phyloP scores from a whole-genome alignment of 495 filamentous ascomycete genomes.

The Penicillium flavigenum region DNA sequence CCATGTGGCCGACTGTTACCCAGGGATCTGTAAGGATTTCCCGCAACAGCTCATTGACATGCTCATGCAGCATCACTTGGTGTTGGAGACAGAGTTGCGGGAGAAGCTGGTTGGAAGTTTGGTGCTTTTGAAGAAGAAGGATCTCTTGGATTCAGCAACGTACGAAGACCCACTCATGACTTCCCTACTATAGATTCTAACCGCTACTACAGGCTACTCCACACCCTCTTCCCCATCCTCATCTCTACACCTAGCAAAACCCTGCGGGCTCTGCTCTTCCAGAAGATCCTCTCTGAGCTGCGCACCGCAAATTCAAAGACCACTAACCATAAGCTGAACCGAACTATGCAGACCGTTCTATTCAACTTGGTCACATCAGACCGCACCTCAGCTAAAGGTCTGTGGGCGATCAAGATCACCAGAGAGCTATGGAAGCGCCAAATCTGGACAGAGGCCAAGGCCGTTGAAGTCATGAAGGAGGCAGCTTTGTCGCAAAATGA shows the following conservation, averaged over 20 bases:
- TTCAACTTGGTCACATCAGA: slow-evolving; percentile 89
- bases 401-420: slow-evolving; percentile 93
- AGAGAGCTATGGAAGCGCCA: slow-evolving; percentile 85
- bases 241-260: slow-evolving; percentile 83
- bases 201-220: slow-evolving; percentile 56
- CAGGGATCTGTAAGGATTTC: slow-evolving; percentile 71
- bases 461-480: slow-evolving; percentile 94
- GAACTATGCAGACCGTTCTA: slow-evolving; percentile 85
- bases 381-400: slow-evolving; percentile 73
- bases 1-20: slow-evolving; percentile 92
- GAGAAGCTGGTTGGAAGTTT: slow-evolving; percentile 94
- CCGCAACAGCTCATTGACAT: slow-evolving; percentile 78
- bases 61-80: slow-evolving; percentile 74
- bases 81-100: slow-evolving; percentile 75
- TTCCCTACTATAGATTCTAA: slow-evolving; percentile 14
- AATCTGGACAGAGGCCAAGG: slow-evolving; percentile 83
- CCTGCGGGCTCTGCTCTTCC: slow-evolving; percentile 77
- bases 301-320: slow-evolving; percentile 79
- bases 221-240: slow-evolving; percentile 90
- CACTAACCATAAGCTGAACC: slow-evolving; percentile 88
- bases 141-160: slow-evolving; percentile 79
- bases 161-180: slow-evolving; percentile 27
- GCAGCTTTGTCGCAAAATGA: slow-evolving; percentile 78
- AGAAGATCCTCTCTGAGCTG: slow-evolving; percentile 89
- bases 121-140: slow-evolving; percentile 84